These are phyloP conservation scores for Farysia itapuensis DNA, from an alignment of 1,284 basidiomycete genomes.

Conservation along the genomic window DNA sequence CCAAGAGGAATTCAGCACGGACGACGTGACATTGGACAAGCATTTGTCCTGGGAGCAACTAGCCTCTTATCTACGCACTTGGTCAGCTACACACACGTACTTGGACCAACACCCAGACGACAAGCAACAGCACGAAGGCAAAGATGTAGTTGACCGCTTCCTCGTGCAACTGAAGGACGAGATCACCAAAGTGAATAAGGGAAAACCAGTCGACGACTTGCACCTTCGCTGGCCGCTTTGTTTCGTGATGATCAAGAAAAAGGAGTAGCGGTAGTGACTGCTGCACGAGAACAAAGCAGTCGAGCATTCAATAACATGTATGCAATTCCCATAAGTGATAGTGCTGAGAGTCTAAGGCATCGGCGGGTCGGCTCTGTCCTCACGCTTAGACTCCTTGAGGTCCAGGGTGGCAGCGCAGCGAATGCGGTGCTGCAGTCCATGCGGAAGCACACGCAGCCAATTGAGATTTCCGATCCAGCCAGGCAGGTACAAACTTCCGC, in stretches of 20 bases:
- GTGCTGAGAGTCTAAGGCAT: background rate
- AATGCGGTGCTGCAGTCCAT: slow-evolving; percentile 12
- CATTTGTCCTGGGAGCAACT: slow-evolving; percentile 70
- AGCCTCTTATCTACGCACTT: slow-evolving; percentile 72
- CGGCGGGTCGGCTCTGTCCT: background rate
- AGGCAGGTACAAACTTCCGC: slow-evolving; percentile 24
- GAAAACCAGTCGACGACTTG: slow-evolving; percentile 11
- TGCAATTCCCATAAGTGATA: too few relatives aligned
- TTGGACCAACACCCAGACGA: slow-evolving; percentile 71
- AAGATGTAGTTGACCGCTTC: slow-evolving; percentile 34
- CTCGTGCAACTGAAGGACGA: slow-evolving; percentile 4
- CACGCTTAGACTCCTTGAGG: slow-evolving; percentile 1
- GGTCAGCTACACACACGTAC: slow-evolving; percentile 73
- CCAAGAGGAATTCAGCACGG: background rate
- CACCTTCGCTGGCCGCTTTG: slow-evolving; percentile 35
- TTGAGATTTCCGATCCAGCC: slow-evolving; percentile 24
- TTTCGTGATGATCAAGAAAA: slow-evolving; percentile 41
- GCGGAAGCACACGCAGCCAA: slow-evolving; percentile 11
- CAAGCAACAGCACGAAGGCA: slow-evolving; percentile 33
- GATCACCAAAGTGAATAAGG: slow-evolving; percentile 10
- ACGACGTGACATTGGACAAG: slow-evolving; percentile 64
- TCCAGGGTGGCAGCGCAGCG: slow-evolving; percentile 7
- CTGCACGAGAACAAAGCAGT: too few relatives aligned
- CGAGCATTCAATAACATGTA: too few relatives aligned
- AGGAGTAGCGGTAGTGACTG: too few relatives aligned